These are phyloP conservation scores for Rhodotorula sp. DNA, from an alignment of 1,284 basidiomycete genomes.

Conservation along the genomic window DNA sequence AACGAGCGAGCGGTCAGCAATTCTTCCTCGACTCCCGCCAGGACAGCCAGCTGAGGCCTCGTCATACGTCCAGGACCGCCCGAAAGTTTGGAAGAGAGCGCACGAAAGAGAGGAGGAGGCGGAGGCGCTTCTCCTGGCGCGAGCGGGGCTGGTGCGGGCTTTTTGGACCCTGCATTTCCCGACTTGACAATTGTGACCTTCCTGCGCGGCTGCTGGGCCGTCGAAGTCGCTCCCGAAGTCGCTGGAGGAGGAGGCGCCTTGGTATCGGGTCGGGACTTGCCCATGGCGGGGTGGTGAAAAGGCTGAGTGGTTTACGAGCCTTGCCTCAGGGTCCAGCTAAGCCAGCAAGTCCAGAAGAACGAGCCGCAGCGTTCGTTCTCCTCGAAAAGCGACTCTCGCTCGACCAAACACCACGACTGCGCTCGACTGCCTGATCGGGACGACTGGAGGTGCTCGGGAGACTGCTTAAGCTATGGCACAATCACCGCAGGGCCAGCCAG, in stretches of 20 bases:
- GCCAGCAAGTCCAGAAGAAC: no score
- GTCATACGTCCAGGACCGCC: background rate
- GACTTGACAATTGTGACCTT: conserved; percentile 66
- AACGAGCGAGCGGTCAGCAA: background rate
- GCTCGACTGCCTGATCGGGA: no score
- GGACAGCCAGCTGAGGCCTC: no score
- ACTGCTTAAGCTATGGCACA: background rate
- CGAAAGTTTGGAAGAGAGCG: background rate
- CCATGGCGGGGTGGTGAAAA: background rate
- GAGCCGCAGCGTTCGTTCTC: no score
- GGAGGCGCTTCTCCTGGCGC: conserved; percentile 42
- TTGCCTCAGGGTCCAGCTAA: no score
- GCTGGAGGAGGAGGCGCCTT: conserved; percentile 11
- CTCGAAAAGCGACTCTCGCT: no score
- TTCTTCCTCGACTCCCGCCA: no score
- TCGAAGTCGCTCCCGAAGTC: background rate
- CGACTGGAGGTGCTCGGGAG: no score
- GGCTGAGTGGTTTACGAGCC: no score
- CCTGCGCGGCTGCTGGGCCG: conserved; percentile 3
- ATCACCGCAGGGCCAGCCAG: background rate
- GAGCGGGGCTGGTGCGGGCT: conserved; percentile 52
- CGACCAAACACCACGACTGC: no score
- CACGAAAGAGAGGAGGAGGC: conserved; percentile 62
- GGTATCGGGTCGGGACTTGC: background rate
- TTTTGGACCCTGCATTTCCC: conserved; percentile 78